Evolutionary conservation across 208 protist species (phyloP).

Genomic region (Blastocrithidia nonstop): DNA sequence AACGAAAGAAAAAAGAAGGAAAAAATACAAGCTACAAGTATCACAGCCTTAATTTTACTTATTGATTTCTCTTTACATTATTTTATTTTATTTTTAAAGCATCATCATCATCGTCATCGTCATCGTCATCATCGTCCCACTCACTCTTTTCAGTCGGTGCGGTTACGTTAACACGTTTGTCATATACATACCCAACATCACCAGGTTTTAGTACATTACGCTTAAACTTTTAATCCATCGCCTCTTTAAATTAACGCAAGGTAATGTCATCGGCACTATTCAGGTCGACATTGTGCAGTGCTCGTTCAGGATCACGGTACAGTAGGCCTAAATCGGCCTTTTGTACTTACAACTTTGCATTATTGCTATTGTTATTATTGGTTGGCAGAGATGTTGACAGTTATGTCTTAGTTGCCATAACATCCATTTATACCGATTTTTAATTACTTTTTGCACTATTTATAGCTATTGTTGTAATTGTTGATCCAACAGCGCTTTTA

Average conservation of each 20-base stretch:
- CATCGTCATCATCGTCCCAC: constrained; percentile 66
- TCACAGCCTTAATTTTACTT: no score
- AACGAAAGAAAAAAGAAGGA: not conserved
- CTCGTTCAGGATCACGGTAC: constrained; percentile 75
- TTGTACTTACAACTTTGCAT: constrained; percentile 9
- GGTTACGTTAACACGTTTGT: constrained; percentile 57
- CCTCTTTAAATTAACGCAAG: constrained; percentile 73
- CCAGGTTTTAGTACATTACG: constrained; percentile 56
- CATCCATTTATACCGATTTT: no score
- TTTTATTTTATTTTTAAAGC: not conserved
- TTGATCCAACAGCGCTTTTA: not conserved
- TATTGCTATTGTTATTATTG: not conserved
- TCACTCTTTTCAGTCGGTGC: constrained; percentile 52
- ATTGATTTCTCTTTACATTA: not conserved
- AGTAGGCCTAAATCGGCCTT: constrained; percentile 80
- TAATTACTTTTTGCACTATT: not conserved
- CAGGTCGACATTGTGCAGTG: constrained; percentile 75
- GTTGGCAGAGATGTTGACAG: not conserved
- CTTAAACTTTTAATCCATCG: constrained; percentile 73
- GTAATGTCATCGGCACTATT: constrained; percentile 82
- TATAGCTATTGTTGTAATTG: not conserved
- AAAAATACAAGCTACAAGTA: not conserved
- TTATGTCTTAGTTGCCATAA: not conserved
- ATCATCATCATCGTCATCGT: not conserved
- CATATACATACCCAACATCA: constrained; percentile 73